phyloP scores from a whole-genome alignment of 2,329 filamentous ascomycete species.

The Aspergillus glaucus region DNA sequence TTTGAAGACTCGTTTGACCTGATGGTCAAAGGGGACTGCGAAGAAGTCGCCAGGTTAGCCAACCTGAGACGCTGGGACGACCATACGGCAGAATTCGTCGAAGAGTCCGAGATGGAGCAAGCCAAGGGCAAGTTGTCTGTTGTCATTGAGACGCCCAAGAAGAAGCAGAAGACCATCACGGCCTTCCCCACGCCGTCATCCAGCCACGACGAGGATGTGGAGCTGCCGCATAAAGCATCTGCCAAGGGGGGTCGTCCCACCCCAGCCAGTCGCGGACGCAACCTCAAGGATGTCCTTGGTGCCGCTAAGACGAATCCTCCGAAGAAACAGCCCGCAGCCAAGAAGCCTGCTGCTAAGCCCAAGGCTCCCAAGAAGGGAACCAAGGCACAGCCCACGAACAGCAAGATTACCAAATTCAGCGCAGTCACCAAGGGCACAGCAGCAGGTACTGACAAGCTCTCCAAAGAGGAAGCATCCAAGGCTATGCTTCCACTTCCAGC shows the following conservation, averaged over 20 bases:
- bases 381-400: conserved; percentile 15
- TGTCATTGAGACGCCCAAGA: conserved; percentile 35
- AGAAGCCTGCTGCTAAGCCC: conserved; percentile 10
- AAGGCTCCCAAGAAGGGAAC: conserved; percentile 13
- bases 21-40: conserved; percentile 78
- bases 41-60: conserved; percentile 73
- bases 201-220: conserved; percentile 31
- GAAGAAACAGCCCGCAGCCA: conserved; percentile 16
- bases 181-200: conserved; percentile 39
- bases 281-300: conserved; percentile 20
- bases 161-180: conserved; percentile 26
- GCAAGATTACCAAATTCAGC: conserved; percentile 27
- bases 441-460: conserved; percentile 14
- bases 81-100: conserved; percentile 32
- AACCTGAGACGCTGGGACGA: conserved; percentile 56
- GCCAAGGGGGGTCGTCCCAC: conserved; percentile 14
- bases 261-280: conserved; percentile 25
- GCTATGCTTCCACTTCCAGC: conserved; percentile 31
- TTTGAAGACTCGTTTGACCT: conserved; percentile 92
- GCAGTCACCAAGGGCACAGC: conserved; percentile 28
- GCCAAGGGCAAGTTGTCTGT: conserved; percentile 33
- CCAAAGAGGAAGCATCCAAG: conserved; percentile 19
- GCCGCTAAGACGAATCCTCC: conserved; percentile 8
- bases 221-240: conserved; percentile 17
- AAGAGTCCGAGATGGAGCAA: conserved; percentile 41